Evolutionary conservation across 2,329 filamentous ascomycete genomes (phyloP).

Genomic region (Claviceps lovelessii): DNA sequence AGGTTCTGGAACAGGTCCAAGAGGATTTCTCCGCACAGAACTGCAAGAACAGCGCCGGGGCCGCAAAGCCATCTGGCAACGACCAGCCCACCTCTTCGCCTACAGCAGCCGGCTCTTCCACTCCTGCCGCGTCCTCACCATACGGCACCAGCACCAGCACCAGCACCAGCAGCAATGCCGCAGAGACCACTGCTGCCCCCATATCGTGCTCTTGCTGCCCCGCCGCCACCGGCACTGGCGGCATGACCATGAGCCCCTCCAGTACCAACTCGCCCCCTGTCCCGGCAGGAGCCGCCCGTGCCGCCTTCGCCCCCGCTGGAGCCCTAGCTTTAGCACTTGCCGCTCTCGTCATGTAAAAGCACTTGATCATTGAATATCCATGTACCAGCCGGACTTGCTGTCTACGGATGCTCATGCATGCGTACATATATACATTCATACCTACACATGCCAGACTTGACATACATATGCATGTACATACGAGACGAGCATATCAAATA

Average conservation of each 20-base stretch:
- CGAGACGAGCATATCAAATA: too few species aligned
- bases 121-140: background rate
- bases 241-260: background rate
- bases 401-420: too few species aligned
- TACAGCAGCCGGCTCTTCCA: too few species aligned
- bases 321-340: background rate
- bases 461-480: background rate
- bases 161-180: background rate
- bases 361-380: too few species aligned
- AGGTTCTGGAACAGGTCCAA: constrained; percentile 10
- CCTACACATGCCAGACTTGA: background rate
- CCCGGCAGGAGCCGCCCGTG: background rate
- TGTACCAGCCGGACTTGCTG: too few species aligned
- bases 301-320: background rate
- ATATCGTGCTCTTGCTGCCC: background rate
- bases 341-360: background rate
- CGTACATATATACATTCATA: too few species aligned
- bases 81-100: background rate
- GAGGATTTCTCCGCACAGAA: constrained; percentile 13
- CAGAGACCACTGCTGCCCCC: background rate
- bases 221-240: background rate
- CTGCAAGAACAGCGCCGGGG: constrained; percentile 12
- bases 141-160: background rate
- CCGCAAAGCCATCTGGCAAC: background rate
- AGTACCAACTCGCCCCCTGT: background rate